A percentile compares a stretch with the other conserved stretches of the same genome.
Conservation (phyloP, 139 green algal species). For the Gonium pectorale region DNA sequence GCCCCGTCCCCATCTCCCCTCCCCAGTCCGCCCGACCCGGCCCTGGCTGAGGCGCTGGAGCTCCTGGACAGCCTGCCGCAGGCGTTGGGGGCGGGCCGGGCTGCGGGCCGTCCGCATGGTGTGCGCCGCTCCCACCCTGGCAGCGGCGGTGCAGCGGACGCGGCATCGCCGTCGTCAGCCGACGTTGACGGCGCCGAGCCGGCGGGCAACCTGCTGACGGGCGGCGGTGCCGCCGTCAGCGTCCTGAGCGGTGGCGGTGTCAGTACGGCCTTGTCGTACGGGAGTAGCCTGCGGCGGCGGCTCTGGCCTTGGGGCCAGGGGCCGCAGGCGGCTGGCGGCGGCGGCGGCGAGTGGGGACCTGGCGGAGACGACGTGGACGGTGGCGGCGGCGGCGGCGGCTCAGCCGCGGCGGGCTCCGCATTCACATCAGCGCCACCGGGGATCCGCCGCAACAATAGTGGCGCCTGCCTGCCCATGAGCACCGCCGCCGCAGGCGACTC, state of each 20-base stretch:
- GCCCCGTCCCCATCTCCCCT: too few species aligned
- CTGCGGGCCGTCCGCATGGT: too few species aligned
- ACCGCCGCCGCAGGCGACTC: neutral
- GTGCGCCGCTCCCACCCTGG: too few species aligned
- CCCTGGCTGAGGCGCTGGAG: slow-evolving; percentile 13
- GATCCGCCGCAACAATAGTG: too few species aligned
- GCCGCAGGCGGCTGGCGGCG: neutral
- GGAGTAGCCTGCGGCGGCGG: slow-evolving; percentile 33
- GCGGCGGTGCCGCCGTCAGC: neutral
- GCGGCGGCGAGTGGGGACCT: neutral
- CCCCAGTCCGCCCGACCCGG: neutral
- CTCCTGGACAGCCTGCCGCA: slow-evolving; percentile 23
- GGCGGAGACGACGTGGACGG: neutral
- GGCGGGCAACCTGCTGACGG: neutral
- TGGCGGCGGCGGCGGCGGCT: neutral
- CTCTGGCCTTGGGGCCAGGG: slow-evolving; percentile 32
- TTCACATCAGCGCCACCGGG: neutral
- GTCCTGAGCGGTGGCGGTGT: neutral
- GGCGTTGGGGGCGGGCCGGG: neutral
- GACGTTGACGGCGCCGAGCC: too few species aligned
- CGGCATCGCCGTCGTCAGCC: too few species aligned
- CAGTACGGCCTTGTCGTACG: slow-evolving; percentile 9
- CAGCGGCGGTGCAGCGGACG: too few species aligned
- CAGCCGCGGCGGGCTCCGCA: neutral
- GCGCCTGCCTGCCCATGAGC: too few species aligned